Percentiles rank a stretch among this genome's conserved stretches.
Evolutionary conservation across 768 basidiomycete genomes (phyloP).

Genomic region (Candolleomyces efflorescens): DNA sequence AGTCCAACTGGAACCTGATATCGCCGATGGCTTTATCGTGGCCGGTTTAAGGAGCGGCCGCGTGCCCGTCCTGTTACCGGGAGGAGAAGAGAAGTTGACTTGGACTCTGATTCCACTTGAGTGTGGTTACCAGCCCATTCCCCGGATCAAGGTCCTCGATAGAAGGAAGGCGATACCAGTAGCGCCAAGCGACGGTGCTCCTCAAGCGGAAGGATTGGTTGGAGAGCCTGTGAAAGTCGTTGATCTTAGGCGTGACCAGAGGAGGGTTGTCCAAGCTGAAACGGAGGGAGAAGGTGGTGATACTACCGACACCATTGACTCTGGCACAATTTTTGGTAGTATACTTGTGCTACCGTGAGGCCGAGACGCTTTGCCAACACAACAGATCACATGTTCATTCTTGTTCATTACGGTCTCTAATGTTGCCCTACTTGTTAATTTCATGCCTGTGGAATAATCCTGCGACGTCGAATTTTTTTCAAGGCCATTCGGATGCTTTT

Average conservation of each 20-base stretch:
- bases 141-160: slow-evolving; percentile 55
- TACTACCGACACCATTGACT: slow-evolving; percentile 14
- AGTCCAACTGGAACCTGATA: slow-evolving; percentile 68
- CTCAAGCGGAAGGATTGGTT: slow-evolving; percentile 33
- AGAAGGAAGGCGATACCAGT: slow-evolving; percentile 36
- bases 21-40: slow-evolving; percentile 72
- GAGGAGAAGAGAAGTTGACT: slow-evolving; percentile 55
- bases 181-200: slow-evolving; percentile 25
- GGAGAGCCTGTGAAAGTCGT: slow-evolving; percentile 49
- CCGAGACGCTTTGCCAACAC: not conserved
- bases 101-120: slow-evolving; percentile 75
- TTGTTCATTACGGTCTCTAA: no score
- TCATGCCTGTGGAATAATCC: slow-evolving; percentile 15
- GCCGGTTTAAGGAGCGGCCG: slow-evolving; percentile 68
- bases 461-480: not conserved
- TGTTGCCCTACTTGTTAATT: slow-evolving; percentile 9
- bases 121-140: slow-evolving; percentile 63
- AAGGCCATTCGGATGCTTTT: not conserved
- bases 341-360: slow-evolving; percentile 30
- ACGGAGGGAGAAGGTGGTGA: slow-evolving; percentile 11
- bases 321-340: slow-evolving; percentile 15
- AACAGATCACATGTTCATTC: no score
- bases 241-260: slow-evolving; percentile 42
- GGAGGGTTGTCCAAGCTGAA: slow-evolving; percentile 2
- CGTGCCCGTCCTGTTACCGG: slow-evolving; percentile 70